Evolutionary conservation across 192 early-diverging fungal genomes (phyloP).

Genomic region (Backusella australiensis): DNA sequence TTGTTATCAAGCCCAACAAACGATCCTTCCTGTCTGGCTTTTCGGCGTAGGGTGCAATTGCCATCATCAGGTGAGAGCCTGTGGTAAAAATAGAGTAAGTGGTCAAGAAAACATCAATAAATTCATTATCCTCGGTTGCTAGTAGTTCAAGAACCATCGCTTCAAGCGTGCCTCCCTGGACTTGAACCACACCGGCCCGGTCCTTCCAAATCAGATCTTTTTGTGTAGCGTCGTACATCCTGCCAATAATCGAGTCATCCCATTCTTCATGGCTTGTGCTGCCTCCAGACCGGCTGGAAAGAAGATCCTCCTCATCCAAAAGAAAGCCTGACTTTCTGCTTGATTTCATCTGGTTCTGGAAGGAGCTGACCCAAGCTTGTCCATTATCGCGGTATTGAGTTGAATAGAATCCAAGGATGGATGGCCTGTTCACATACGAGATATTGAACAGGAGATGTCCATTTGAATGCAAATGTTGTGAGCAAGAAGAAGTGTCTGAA

Average conservation of each 20-base stretch:
- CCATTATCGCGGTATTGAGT: neutral
- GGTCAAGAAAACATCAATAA: constrained; percentile 36
- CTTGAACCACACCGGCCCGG: neutral
- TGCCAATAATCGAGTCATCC: neutral
- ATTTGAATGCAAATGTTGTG: neutral
- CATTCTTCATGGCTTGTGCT: neutral
- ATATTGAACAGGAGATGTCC: constrained; percentile 1
- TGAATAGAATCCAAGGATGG: constrained; percentile 1
- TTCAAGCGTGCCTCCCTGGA: constrained; percentile 39
- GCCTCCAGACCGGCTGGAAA: constrained; percentile 10
- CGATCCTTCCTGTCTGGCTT: neutral
- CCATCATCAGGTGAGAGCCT: constrained; percentile 12
- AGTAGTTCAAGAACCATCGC: constrained; percentile 66
- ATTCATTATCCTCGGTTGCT: constrained; percentile 35
- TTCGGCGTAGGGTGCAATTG: neutral
- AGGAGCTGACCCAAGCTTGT: neutral
- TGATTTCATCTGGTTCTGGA: neutral
- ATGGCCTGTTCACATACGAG: neutral
- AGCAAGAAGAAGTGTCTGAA: neutral
- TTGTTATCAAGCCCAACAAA: constrained; percentile 11
- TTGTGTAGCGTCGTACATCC: constrained; percentile 22
- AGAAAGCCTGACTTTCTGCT: neutral
- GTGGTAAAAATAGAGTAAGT: constrained; percentile 43
- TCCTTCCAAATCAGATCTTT: constrained; percentile 40
- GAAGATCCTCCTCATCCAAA: neutral